phyloP scores from a whole-genome alignment of 75 land plant genomes.

The Pinus albicaulis region DNA sequence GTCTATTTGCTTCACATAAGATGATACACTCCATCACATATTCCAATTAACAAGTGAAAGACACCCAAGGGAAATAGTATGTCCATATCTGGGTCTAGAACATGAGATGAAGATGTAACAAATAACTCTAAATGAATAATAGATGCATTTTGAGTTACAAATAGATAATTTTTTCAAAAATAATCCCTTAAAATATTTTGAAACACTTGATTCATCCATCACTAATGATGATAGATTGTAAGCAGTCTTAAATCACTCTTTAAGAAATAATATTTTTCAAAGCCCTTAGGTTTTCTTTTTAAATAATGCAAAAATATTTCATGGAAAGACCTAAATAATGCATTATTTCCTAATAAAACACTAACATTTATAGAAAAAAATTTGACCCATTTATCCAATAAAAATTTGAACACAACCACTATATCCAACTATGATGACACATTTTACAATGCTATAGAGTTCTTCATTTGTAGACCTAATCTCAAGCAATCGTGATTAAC shows the following conservation, averaged over 20 bases:
- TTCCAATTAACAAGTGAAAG: conserved; percentile 42
- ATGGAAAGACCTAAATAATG: too few relatives aligned
- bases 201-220: conserved; percentile 75
- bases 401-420: too few relatives aligned
- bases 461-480: too few relatives aligned
- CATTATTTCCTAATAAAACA: too few relatives aligned
- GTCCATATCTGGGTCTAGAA: conserved; percentile 26
- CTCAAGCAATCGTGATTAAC: too few relatives aligned
- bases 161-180: conserved; percentile 55
- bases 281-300: conserved; percentile 23
- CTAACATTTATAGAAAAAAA: too few relatives aligned
- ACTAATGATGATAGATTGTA: conserved; percentile 66
- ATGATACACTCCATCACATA: conserved; percentile 53
- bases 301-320: too few relatives aligned
- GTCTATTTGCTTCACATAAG: conserved; percentile 70
- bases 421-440: too few relatives aligned
- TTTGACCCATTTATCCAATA: too few relatives aligned
- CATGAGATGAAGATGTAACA: neutral
- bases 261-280: conserved; percentile 46
- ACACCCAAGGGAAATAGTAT: conserved; percentile 43
- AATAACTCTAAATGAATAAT: neutral
- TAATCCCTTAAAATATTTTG: conserved; percentile 63
- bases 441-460: too few relatives aligned
- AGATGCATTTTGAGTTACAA: conserved; percentile 20
- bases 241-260: conserved; percentile 66